Evolutionary conservation across 345 rosid species (phyloP), one percentile per base, ranked within the genome.

Genomic region (Moringa oleifera): DNA sequence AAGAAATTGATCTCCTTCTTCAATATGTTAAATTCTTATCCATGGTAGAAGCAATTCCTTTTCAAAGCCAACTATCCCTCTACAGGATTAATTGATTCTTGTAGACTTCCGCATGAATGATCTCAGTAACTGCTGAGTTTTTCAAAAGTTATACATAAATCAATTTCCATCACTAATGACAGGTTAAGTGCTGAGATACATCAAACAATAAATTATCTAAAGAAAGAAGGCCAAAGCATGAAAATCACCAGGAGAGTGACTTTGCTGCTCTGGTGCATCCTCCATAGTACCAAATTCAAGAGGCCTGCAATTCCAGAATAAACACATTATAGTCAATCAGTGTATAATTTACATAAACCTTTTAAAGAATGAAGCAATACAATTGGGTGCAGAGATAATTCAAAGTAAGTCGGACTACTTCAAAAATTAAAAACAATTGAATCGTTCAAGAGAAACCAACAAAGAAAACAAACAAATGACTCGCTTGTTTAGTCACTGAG

Each of bases 261-360:
- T 77, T 66, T 64, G 80, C 62, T 77, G 68, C 75, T 77, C 81
- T 60, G 70, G 56, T 57, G 77, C 75, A 55, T 69, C 85, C 71
- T 76, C 88, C 96, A 88, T 83, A 4, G 2, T 41, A 2, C 47
- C 47, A 41, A 41, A 41, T 41, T 41, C 47, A 41, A 41, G 12
- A 41, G 5, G 6, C 47, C 16, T 41, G 13, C 47, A 41, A 41
- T 41, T 5, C 17, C 47, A 1, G 13, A 41, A 4, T 7, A 9
- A 41, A 41, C 12, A 41, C 47, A 41, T 4, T 41, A 1, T 41
- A n/a, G n/a, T 41, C 17, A 41, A 41, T 41, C 47, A 41, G 47
- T 7, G 12, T 4, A 41, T 9, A 9, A 41, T 41, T 41, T n/a
- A n/a, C n/a, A n/a, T 28, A 8, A 28, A 28, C 8, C 33, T 28